Base-by-base conservation (phyloP, 2,329 filamentous ascomycete genomes). In the Zasmidium citrigriseum region DNA sequence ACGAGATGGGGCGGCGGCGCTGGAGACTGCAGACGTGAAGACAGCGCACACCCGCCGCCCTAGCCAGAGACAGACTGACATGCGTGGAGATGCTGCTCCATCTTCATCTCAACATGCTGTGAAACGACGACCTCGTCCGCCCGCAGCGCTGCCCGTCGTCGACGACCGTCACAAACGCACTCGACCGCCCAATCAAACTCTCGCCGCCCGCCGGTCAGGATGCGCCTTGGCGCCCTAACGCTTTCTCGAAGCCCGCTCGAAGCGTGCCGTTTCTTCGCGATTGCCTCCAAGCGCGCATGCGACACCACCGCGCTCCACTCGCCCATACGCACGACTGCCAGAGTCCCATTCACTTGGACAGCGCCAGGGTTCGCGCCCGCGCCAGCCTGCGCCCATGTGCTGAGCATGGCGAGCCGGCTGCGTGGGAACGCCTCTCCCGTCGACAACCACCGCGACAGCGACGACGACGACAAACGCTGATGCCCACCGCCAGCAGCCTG, bases 201-300 rank as follows among this genome's bases (percentile, higher is more conserved):
- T n/a, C 18, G 23, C 3, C 23, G 11, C 12, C 24, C 22, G 22
- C 20, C 24, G 51, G 44, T 41, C 27, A 53, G 41, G 41, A 27
- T 47, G 4, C 12, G 22, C 29, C 52, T 54, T 54, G 52, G 52
- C 52, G 29, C 16, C 21, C 41, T 46, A 54, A 44, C 41, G 27
- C 16, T 54, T 54, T 54, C 52, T 54, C 38, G 52, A 54, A 54
- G 52, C 38, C 52, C 38, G 52, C 23, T 54, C 38, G 52, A 54
- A 54, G 52, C 52, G 29, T 52, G 49, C 49, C 49, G 49, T 29
- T 22, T 38, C 49, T 52, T 52, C 49, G 49, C 49, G 14, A 52
- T 52, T 41, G 7, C 34, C 49, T 44, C 29, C 50, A 52, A 41
- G 12, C 34, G 34, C 14, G 34, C 34, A 41, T 41, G 34, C 34